Base-by-base conservation (phyloP, 2,329 filamentous ascomycete genomes). In the Hypomyces rosellus region DNA sequence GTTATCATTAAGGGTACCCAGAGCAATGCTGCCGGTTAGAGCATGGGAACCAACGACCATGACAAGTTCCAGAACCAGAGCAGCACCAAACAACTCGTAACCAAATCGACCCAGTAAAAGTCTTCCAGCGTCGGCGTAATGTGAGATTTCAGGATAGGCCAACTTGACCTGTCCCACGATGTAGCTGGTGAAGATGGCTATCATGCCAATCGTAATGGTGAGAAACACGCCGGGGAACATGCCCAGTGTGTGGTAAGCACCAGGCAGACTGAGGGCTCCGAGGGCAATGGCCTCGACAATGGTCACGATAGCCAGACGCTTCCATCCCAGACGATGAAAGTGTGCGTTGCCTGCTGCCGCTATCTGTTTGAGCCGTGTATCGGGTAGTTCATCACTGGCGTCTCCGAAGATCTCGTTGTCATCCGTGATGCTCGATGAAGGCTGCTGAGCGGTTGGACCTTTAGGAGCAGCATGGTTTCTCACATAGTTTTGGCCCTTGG, bases 11-110 rank as follows among this genome's bases (percentile, higher is more conserved):
- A 86, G 68, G 22, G 73, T 77, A 57, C 81, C 81, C 64, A 85
- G 74, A 56, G 82, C 82, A 55, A 85, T 81, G 34, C 73, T 74
- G 57, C 85, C 85, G 0, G 81, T 84, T 46, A 86, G 68, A 33
- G 84, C 69, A 64, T 88, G 85, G 20, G 81, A 83, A 14, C 76
- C 80, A 68, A 83, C 80, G 58, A 84, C 75, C 68, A 86, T 85
- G 39, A 84, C 65, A 14, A 86, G 69, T 63, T 85, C 78, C n/a
- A 85, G 62, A 14, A 76, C 67, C 57, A 83, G 78, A 39, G 74
- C 78, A 45, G 70, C 63, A 18, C 79, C 80, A 47, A 84, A 69
- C 34, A 86, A 55, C 59, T 83, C 78, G 50, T 78, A 74, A 0
- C 79, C 81, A 37, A 76, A 66, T 14, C 65, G 66, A 3, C 84